Conservation (phyloP, 306 rosid genomes). For the Clitoria ternatea region DNA sequence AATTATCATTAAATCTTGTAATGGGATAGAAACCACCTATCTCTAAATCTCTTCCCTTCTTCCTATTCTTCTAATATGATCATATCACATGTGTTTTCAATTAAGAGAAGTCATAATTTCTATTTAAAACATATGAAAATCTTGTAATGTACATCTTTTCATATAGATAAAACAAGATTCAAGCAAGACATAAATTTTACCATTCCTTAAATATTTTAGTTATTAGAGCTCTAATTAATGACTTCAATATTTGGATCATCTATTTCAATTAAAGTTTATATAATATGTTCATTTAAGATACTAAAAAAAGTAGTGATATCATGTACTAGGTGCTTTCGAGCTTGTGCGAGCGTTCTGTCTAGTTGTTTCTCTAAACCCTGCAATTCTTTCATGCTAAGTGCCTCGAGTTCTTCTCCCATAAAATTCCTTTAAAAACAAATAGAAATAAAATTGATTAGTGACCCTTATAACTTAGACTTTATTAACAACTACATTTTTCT, state of each 20-base stretch:
- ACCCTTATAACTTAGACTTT: neutral
- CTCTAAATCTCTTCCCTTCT: too few species aligned
- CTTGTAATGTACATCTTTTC: too few species aligned
- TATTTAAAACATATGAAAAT: too few species aligned
- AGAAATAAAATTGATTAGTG: neutral
- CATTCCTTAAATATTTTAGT: neutral
- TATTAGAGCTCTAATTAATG: neutral
- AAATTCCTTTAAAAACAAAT: slow-evolving; percentile 42
- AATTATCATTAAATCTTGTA: too few species aligned
- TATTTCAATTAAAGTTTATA: neutral
- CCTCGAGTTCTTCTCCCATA: slow-evolving; percentile 69
- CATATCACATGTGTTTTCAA: too few species aligned
- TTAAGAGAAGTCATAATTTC: too few species aligned
- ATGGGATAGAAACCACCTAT: too few species aligned
- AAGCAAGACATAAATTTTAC: neutral
- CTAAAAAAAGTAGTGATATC: neutral
- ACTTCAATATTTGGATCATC: neutral
- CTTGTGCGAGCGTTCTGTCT: slow-evolving; percentile 55
- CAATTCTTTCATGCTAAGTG: slow-evolving; percentile 58
- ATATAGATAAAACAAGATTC: too few species aligned
- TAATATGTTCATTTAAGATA: neutral
- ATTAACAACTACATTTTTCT: neutral
- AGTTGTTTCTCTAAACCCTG: slow-evolving; percentile 63
- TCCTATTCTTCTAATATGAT: too few species aligned
- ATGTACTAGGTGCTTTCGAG: slow-evolving; percentile 58